phyloP scores from a whole-genome alignment of 1,284 basidiomycete species.

The Leccinum subrobustum region DNA sequence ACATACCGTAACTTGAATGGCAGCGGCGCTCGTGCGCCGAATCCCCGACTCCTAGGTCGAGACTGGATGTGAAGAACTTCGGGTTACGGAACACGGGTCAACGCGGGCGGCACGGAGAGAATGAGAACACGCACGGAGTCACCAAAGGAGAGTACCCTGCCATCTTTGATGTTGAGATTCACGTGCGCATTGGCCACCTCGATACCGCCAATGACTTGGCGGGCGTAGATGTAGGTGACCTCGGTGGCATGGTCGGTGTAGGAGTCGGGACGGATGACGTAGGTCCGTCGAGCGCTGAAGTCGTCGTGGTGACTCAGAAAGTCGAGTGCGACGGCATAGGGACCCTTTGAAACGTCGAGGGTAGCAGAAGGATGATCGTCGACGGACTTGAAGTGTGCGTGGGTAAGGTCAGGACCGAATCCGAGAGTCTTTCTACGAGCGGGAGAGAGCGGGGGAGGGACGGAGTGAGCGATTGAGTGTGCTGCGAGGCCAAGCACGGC shows the following conservation, averaged over 20 bases:
- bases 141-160: conserved; percentile 77
- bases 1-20: too few relatives aligned
- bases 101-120: conserved; percentile 11
- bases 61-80: conserved; percentile 54
- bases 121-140: conserved; percentile 58
- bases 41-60: too few relatives aligned
- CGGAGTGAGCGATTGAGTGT: conserved; percentile 30
- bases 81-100: conserved; percentile 19
- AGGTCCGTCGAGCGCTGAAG: conserved; percentile 40
- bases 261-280: conserved; percentile 72
- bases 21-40: too few relatives aligned
- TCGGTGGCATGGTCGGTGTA: conserved; percentile 84
- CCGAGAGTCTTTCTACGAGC: conserved; percentile 69
- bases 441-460: conserved; percentile 15
- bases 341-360: conserved; percentile 40
- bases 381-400: conserved; percentile 63
- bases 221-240: conserved; percentile 82
- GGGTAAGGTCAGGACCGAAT: conserved; percentile 75
- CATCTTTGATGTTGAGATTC: conserved; percentile 87
- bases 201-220: conserved; percentile 79
- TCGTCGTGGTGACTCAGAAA: conserved; percentile 47
- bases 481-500: conserved; percentile 38
- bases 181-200: conserved; percentile 88
- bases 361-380: conserved; percentile 36
- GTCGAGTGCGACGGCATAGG: conserved; percentile 56